These are phyloP conservation scores for Neurospora sp. DNA, from an alignment of 495 filamentous ascomycete genomes.

Conservation along the genomic window DNA sequence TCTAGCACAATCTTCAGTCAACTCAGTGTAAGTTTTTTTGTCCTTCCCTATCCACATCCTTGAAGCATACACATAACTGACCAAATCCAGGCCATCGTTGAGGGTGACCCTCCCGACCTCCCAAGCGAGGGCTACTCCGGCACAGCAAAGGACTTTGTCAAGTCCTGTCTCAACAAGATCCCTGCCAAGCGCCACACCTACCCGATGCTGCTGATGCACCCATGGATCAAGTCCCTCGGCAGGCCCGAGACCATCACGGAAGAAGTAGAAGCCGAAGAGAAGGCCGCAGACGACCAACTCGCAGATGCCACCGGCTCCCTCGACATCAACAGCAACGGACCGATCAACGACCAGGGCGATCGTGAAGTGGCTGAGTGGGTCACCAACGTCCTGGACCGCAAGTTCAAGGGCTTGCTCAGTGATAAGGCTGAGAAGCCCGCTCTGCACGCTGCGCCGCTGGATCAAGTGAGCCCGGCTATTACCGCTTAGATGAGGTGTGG, in stretches of 20 bases:
- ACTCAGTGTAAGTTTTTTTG: constrained; percentile 64
- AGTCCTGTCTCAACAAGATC: constrained; percentile 83
- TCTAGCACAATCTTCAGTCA: constrained; percentile 99
- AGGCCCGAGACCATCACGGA: constrained; percentile 77
- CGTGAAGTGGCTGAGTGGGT: constrained; percentile 83
- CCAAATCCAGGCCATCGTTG: constrained; percentile 77
- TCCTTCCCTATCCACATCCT: neutral
- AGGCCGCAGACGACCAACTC: constrained; percentile 37
- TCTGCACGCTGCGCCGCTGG: constrained; percentile 67
- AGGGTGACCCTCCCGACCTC: constrained; percentile 83
- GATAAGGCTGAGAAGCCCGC: constrained; percentile 46
- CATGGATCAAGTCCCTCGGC: constrained; percentile 73
- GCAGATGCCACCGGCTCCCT: constrained; percentile 35
- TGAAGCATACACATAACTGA: constrained; percentile 1
- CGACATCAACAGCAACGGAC: constrained; percentile 21
- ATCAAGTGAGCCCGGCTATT: constrained; percentile 41
- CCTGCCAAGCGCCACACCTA: constrained; percentile 86
- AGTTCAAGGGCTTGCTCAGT: constrained; percentile 38
- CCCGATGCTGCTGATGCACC: constrained; percentile 76
- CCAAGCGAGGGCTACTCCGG: constrained; percentile 68
- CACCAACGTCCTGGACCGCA: constrained; percentile 53
- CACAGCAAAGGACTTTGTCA: constrained; percentile 77
- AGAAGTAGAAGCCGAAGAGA: constrained; percentile 54
- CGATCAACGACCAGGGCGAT: constrained; percentile 43
- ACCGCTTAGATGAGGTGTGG: neutral